phyloP scores from a whole-genome alignment of 176 grass and related monocot species.

The Poa pratensis region DNA sequence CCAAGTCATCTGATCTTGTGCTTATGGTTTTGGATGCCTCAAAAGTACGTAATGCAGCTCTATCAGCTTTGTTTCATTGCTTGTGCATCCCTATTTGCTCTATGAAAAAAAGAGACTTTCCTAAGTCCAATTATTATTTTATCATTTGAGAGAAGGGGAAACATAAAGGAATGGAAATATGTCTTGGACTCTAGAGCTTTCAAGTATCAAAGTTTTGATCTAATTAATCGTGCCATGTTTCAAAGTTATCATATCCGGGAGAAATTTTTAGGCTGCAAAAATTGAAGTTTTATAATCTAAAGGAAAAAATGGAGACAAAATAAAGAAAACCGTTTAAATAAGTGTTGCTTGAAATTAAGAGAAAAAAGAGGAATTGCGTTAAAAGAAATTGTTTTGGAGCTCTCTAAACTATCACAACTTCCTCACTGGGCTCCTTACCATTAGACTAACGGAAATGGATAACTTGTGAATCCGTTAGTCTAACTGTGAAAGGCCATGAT shows the following conservation, averaged over 20 bases:
- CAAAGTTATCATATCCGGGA: not conserved
- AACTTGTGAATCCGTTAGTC: not conserved
- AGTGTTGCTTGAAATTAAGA: not conserved
- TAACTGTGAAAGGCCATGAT: not conserved
- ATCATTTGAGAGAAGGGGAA: not conserved
- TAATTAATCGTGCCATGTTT: not conserved
- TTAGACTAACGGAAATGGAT: not conserved
- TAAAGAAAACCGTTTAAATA: not conserved
- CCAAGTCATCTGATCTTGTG: conserved; percentile 99
- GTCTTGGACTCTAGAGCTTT: not conserved
- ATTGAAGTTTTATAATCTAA: not conserved
- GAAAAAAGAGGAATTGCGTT: not conserved
- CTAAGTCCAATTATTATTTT: not conserved
- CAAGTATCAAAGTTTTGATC: conserved; percentile 10
- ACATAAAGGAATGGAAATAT: not conserved
- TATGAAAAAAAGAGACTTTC: not conserved
- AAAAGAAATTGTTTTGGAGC: not conserved
- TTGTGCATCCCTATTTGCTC: conserved; percentile 26
- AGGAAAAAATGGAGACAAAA: not conserved
- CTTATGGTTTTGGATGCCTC: conserved; percentile 98
- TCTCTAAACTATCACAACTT: not conserved
- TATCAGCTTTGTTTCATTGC: conserved; percentile 35
- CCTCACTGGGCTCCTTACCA: not conserved
- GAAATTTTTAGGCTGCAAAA: conserved; percentile 1
- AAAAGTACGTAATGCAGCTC: conserved; percentile 64